These are phyloP conservation scores for Ceratocystis huliohia DNA, from an alignment of 2,329 filamentous ascomycete genomes.

Conservation along the genomic window DNA sequence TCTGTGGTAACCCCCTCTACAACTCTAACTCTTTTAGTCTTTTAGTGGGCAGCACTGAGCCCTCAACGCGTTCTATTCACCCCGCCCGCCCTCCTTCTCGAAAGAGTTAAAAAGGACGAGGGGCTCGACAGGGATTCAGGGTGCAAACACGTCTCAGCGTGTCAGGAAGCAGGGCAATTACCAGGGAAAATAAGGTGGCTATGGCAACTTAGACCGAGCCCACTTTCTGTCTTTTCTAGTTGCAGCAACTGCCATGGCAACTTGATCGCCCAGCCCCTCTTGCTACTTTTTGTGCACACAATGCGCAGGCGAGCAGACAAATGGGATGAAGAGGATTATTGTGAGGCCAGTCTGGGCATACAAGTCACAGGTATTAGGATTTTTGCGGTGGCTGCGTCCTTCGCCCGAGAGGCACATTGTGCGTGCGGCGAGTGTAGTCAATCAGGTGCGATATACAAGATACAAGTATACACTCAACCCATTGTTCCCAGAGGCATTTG, in stretches of 20 bases:
- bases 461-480: not conserved
- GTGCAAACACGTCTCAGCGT: not conserved
- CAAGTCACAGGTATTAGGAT: not conserved
- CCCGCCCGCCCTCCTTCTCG: not conserved
- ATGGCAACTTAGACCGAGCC: not conserved
- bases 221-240: not conserved
- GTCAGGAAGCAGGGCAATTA: not conserved
- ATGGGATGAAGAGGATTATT: not conserved
- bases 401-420: not conserved
- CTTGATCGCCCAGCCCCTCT: conserved; percentile 1
- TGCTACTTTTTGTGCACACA: not conserved
- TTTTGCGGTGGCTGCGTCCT: too few relatives aligned
- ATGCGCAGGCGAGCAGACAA: not conserved
- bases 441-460: not conserved
- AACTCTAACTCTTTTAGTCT: conserved; percentile 6
- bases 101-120: conserved; percentile 5
- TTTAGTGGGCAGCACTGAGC: not conserved
- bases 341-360: not conserved
- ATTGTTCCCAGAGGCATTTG: too few relatives aligned
- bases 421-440: not conserved
- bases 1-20: not conserved
- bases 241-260: conserved; percentile 6
- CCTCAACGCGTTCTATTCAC: not conserved
- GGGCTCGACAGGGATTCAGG: not conserved
- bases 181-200: conserved; percentile 1